phyloP scores from a whole-genome alignment of 2,329 filamentous ascomycete genomes.

The Ceratocystis albifundus region DNA sequence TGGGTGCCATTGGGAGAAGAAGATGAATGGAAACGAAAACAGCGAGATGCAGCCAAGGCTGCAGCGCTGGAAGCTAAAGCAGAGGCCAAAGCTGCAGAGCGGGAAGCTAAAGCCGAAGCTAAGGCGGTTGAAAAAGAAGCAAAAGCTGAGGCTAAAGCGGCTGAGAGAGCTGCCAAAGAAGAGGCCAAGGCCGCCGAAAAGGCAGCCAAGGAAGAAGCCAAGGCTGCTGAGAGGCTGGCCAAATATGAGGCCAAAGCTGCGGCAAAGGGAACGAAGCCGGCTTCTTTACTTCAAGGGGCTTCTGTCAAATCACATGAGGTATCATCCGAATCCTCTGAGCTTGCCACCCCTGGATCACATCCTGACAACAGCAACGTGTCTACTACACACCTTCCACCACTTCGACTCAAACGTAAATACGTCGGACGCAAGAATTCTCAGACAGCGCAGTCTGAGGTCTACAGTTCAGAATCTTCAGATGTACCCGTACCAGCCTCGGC shows the following conservation, averaged over 20 bases:
- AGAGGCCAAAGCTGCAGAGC: slow-evolving; percentile 17
- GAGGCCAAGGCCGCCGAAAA: slow-evolving; percentile 17
- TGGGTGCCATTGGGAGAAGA: slow-evolving; percentile 43
- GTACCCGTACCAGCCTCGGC: background rate
- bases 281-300: background rate
- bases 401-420: slow-evolving; percentile 17
- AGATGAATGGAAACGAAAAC: slow-evolving; percentile 36
- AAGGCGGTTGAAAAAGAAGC: slow-evolving; percentile 16
- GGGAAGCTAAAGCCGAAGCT: slow-evolving; percentile 17
- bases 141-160: slow-evolving; percentile 19
- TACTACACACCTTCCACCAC: background rate
- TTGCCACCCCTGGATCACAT: background rate
- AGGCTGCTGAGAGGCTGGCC: slow-evolving; percentile 18
- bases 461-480: background rate
- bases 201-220: slow-evolving; percentile 18
- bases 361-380: background rate
- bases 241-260: slow-evolving; percentile 10
- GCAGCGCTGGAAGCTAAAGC: slow-evolving; percentile 21
- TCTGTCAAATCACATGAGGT: background rate
- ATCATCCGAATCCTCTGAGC: background rate
- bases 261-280: background rate
- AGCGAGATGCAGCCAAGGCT: slow-evolving; percentile 27
- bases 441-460: background rate
- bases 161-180: slow-evolving; percentile 17
- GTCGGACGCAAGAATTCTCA: slow-evolving; percentile 12